These are phyloP conservation scores for Ciborinia camelliae DNA, from an alignment of 2,329 filamentous ascomycete species.

Conservation along the genomic window DNA sequence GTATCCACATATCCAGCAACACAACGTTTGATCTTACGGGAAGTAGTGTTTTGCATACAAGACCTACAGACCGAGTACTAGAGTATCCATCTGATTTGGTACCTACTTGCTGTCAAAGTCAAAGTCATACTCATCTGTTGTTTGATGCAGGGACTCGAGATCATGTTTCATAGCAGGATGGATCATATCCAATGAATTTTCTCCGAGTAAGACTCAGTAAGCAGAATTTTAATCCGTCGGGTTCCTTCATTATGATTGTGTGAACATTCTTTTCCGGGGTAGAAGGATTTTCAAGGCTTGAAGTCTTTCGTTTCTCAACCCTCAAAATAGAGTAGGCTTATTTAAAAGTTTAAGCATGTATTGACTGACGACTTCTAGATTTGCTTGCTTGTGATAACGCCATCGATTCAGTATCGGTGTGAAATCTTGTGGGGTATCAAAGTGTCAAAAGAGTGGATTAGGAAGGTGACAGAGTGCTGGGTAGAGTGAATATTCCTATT, in stretches of 20 bases:
- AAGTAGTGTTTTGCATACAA: slow-evolving; percentile 10
- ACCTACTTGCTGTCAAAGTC: neutral
- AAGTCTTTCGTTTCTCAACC: neutral
- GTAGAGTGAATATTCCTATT: slow-evolving; percentile 3
- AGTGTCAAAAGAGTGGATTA: slow-evolving; percentile 5
- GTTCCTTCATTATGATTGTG: neutral
- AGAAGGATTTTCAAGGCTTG: neutral
- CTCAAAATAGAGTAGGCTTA: slow-evolving; percentile 12
- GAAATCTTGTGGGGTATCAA: slow-evolving; percentile 1
- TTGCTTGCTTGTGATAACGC: slow-evolving; percentile 2
- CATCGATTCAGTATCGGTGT: slow-evolving; percentile 6
- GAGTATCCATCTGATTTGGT: neutral
- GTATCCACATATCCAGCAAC: slow-evolving; percentile 9
- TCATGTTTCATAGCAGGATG: neutral
- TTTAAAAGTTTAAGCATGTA: slow-evolving; percentile 1
- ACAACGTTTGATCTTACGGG: neutral
- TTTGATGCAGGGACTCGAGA: slow-evolving; percentile 6
- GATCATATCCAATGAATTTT: neutral
- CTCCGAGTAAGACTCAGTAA: no score
- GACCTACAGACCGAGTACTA: slow-evolving; percentile 10
- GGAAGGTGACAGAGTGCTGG: neutral
- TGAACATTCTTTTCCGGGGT: neutral
- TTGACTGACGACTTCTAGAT: neutral
- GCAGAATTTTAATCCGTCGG: neutral
- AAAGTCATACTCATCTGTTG: neutral